Conservation (phyloP, 2,329 filamentous ascomycete species). For the Exserohilum rostratum region DNA sequence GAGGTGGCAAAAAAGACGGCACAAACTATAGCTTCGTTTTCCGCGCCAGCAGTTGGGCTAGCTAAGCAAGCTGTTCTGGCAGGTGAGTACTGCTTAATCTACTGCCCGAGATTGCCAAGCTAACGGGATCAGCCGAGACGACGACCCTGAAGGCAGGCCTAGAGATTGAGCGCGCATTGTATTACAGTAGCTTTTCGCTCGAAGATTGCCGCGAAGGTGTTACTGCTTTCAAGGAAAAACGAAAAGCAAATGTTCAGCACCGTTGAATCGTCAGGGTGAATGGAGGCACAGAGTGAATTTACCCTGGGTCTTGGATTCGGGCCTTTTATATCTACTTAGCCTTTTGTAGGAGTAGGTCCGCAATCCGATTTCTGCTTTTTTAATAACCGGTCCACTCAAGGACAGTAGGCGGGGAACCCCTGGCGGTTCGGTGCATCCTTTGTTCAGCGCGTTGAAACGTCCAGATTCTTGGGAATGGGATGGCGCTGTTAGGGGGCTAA, state of each 20-base stretch:
- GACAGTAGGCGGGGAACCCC: background rate
- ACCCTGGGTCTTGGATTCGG: background rate
- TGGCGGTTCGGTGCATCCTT: too few species aligned
- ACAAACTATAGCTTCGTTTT: slow-evolving; percentile 49
- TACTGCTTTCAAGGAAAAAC: slow-evolving; percentile 52
- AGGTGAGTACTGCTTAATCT: slow-evolving; percentile 36
- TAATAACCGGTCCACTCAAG: background rate
- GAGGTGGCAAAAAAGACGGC: slow-evolving; percentile 50
- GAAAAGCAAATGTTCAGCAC: slow-evolving; percentile 32
- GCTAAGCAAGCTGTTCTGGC: slow-evolving; percentile 55
- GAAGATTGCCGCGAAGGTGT: slow-evolving; percentile 52
- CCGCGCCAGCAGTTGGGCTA: slow-evolving; percentile 49
- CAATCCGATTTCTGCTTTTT: background rate
- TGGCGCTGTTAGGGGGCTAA: too few species aligned
- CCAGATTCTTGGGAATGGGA: too few species aligned
- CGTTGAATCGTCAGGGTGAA: slow-evolving; percentile 4
- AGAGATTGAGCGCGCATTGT: slow-evolving; percentile 42
- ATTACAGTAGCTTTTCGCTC: slow-evolving; percentile 46
- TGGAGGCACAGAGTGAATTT: background rate
- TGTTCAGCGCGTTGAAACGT: too few species aligned
- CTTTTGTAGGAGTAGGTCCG: background rate
- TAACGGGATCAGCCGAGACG: slow-evolving; percentile 49
- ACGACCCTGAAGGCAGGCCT: slow-evolving; percentile 51
- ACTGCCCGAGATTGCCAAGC: slow-evolving; percentile 10
- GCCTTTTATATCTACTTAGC: background rate